phyloP scores from a whole-genome alignment of 805 yeast genomes.

The Candida krabiensis region DNA sequence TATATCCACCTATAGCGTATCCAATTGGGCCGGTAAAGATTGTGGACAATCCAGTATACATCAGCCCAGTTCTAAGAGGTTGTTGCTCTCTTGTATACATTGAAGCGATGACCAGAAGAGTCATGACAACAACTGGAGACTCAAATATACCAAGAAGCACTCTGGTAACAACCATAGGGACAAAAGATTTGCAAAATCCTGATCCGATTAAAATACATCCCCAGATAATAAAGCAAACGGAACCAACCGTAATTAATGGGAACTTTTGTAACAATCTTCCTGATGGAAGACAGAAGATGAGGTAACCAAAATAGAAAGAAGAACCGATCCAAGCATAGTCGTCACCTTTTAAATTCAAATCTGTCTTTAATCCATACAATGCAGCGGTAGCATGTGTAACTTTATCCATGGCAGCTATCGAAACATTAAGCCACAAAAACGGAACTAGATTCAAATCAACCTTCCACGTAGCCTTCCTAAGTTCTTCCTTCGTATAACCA shows the following conservation, averaged over 20 bases:
- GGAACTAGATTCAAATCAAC: conserved; percentile 52
- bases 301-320: conserved; percentile 37
- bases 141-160: conserved; percentile 52
- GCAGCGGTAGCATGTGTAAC: conserved; percentile 42
- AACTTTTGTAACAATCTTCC: conserved; percentile 37
- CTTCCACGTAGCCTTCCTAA: conserved; percentile 36
- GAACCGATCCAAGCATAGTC: conserved; percentile 35
- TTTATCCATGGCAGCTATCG: conserved; percentile 61
- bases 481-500: conserved; percentile 21
- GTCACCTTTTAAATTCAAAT: conserved; percentile 36
- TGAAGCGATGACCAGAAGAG: conserved; percentile 52
- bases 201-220: conserved; percentile 46
- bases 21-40: conserved; percentile 51
- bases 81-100: conserved; percentile 54
- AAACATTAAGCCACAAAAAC: conserved; percentile 46
- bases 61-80: conserved; percentile 41
- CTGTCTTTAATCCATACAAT: conserved; percentile 38
- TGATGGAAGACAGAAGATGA: conserved; percentile 35
- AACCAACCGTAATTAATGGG: conserved; percentile 35
- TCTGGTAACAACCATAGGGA: conserved; percentile 47
- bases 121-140: conserved; percentile 54
- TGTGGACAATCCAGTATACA: conserved; percentile 43
- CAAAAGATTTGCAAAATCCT: conserved; percentile 37
- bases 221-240: conserved; percentile 35
- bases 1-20: conserved; percentile 42